Conservation (phyloP, 192 early-diverging fungal species). For the Obelidium mucronatum region DNA sequence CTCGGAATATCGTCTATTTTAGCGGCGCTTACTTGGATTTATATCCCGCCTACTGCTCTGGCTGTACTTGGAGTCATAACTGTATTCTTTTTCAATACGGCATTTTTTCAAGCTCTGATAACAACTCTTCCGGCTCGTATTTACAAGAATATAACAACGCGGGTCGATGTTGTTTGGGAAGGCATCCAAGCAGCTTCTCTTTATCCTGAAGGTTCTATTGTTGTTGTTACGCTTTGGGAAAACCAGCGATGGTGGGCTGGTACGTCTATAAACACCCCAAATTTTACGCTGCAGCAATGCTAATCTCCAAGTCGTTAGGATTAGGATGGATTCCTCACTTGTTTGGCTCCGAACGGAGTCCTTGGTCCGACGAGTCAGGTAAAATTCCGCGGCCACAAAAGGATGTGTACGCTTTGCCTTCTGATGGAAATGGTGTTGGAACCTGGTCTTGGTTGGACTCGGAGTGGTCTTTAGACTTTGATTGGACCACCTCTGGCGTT, state of each 20-base stretch:
- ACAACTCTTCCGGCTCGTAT: slow-evolving; percentile 52
- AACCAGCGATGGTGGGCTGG: slow-evolving; percentile 83
- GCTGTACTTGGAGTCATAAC: slow-evolving; percentile 59
- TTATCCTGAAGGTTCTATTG: slow-evolving; percentile 27
- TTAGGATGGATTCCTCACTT: slow-evolving; percentile 76
- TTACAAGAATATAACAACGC: slow-evolving; percentile 39
- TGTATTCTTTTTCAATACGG: slow-evolving; percentile 69
- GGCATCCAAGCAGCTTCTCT: slow-evolving; percentile 30
- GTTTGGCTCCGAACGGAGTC: slow-evolving; percentile 64
- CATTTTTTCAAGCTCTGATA: slow-evolving; percentile 53
- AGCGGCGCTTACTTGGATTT: slow-evolving; percentile 34
- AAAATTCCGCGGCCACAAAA: slow-evolving; percentile 55
- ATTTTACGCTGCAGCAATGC: slow-evolving; percentile 2
- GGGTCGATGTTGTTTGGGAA: slow-evolving; percentile 49
- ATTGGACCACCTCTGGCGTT: slow-evolving; percentile 40
- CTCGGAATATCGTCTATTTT: slow-evolving; percentile 46
- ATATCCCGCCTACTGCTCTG: slow-evolving; percentile 48
- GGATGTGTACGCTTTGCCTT: slow-evolving; percentile 61
- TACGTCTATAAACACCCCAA: slow-evolving; percentile 10
- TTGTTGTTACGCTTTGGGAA: slow-evolving; percentile 62
- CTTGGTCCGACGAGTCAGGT: slow-evolving; percentile 75
- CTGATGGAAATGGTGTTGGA: slow-evolving; percentile 38
- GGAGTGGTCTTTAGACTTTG: slow-evolving; percentile 66
- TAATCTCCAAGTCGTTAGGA: slow-evolving; percentile 36
- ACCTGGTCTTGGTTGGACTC: slow-evolving; percentile 61